Conservation (phyloP, 1,284 basidiomycete genomes). For the Rhodotorula sp. region DNA sequence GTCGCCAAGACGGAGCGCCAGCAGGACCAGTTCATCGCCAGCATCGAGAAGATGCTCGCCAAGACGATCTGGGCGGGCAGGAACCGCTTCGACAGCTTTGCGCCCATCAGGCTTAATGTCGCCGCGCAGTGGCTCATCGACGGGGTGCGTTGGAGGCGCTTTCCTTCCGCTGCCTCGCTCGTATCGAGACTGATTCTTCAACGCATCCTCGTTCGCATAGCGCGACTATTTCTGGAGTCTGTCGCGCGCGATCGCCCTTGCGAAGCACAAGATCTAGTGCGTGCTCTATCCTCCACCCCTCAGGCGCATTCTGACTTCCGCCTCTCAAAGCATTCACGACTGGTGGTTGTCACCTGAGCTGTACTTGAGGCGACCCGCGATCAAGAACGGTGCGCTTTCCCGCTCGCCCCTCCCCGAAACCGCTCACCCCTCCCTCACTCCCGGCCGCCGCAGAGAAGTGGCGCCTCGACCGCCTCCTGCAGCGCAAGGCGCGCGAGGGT, state of each 20-base stretch:
- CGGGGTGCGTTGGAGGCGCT: conserved; percentile 63
- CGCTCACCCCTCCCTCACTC: conserved; percentile 60
- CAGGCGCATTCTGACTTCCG: neutral
- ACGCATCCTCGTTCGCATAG: conserved; percentile 53
- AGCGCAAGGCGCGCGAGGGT: conserved; percentile 91
- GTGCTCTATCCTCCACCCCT: neutral
- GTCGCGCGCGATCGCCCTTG: conserved; percentile 87
- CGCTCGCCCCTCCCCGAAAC: neutral
- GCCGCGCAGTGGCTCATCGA: conserved; percentile 99
- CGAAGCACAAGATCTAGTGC: conserved; percentile 66
- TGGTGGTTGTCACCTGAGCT: conserved; percentile 85
- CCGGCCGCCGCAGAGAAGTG: conserved; percentile 84
- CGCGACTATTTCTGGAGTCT: conserved; percentile 97
- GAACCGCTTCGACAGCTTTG: conserved; percentile 91
- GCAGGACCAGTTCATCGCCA: conserved; percentile 97
- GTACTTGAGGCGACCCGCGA: conserved; percentile 47
- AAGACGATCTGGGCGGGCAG: conserved; percentile 76
- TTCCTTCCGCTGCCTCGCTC: too few species aligned
- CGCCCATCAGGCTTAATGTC: conserved; percentile 89
- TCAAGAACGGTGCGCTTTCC: conserved; percentile 38
- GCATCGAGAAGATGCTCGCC: conserved; percentile 78
- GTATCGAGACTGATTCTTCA: neutral
- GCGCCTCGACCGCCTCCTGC: conserved; percentile 81
- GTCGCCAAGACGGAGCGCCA: conserved; percentile 91
- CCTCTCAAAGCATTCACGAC: conserved; percentile 67